Evolutionary conservation across 2,329 filamentous ascomycete species (phyloP), one percentile per base, ranked within the genome.

Genomic region (Rutstroemia sydowiana): DNA sequence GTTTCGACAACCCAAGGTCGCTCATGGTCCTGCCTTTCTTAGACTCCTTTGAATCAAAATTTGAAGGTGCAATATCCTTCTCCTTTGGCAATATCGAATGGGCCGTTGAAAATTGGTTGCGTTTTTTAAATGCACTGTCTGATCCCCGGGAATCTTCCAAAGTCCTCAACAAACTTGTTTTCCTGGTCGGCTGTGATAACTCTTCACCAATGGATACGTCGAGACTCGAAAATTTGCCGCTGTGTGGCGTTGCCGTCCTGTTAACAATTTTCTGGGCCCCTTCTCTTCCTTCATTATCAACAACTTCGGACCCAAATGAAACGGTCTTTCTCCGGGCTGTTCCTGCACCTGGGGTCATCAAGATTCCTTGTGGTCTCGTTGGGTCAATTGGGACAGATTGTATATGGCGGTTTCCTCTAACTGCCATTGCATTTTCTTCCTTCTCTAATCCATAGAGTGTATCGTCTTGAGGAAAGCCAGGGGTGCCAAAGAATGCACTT

Each of bases 261-360:
- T 49, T 52, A 13, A 43, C 36, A 40, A 41, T 44, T 45, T 55
- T 56, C 23, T 21, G n/a, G 9, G 16, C 34, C 36, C 23, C 49
- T 11, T 55, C 57, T 47, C 54, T 55, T 28, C 59, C 54, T n/a
- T 59, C 63, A 10, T 63, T 62, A 13, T 65, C 61, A 9, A 59
- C 48, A 7, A 82, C 74, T 46, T 82, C 79, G 52, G 75, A 71
- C 11, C 77, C 80, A 60, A 85, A 85, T 0, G 82, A 83, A 21
- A 85, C 82, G 58, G 79, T 80, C 64, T 85, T 85, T 40, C 79
- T 75, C 48, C 78, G 74, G 40, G 78, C 71, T 1, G 79, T 75
- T 14, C 73, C 80, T 1, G 80, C 84, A 1, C 82, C 82, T 0
- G 82, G 82, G 0, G 82, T 85, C 43, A 85, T 65, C 2, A 85